Percentiles rank a stretch among this genome's conserved stretches.
Evolutionary conservation across 495 filamentous ascomycete genomes (phyloP).

Genomic region (Hypoxylon fragiforme): DNA sequence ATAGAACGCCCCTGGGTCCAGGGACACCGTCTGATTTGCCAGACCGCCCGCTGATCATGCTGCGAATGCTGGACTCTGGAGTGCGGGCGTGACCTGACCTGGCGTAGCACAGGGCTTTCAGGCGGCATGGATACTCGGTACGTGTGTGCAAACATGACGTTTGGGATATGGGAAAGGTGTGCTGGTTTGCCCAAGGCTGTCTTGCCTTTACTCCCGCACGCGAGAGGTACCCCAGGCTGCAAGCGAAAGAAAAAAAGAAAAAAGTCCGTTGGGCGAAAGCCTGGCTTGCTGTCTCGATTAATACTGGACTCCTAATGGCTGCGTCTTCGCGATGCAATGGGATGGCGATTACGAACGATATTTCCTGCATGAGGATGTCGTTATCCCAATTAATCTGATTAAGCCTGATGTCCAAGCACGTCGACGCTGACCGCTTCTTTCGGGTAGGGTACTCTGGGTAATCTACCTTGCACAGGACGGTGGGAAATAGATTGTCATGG

Average conservation of each 20-base stretch:
- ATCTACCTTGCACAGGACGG: neutral
- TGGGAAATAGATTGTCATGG: neutral
- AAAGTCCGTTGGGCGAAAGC: no score
- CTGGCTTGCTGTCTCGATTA: neutral
- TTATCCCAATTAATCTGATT: constrained; percentile 4
- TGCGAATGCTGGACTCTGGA: neutral
- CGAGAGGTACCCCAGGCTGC: no score
- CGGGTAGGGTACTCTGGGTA: constrained; percentile 1
- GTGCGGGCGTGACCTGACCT: constrained; percentile 3
- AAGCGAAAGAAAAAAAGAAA: neutral
- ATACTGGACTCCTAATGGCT: neutral
- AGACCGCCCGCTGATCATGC: constrained; percentile 1
- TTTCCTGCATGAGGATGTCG: constrained; percentile 7
- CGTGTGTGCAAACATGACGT: no score
- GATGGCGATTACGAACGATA: constrained; percentile 4
- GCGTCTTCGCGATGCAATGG: no score
- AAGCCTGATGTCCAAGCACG: neutral
- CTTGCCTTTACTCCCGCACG: no score
- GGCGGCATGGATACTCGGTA: no score
- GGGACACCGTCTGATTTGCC: constrained; percentile 2
- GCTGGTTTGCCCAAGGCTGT: no score
- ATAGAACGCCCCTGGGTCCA: constrained; percentile 1
- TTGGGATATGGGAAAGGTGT: no score
- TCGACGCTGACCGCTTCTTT: neutral
- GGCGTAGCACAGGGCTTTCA: constrained; percentile 17